Evolutionary conservation across 371 early-diverging fungal species (phyloP), one percentile per base, ranked within the genome.

Genomic region (Mucor plumbeus): DNA sequence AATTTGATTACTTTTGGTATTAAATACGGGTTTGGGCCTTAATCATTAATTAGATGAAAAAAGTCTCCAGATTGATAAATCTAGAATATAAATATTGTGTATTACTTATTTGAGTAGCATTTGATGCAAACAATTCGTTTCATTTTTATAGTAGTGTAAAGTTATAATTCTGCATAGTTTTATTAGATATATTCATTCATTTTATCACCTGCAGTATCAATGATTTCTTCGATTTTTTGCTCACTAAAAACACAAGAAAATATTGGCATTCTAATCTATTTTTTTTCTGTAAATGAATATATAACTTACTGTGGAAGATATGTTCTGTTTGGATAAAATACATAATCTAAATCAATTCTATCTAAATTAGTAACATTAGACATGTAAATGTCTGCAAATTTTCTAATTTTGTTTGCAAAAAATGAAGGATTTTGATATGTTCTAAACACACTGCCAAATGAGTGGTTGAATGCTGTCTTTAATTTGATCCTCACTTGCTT

Each of bases 361-460:
- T 81, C 80, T 62, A 90, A 70, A 62, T 89, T 88, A 0, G 83
- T 81, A 14, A 90, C 65, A 59, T 85, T 81, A 0, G 89, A 83
- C 54, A 87, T 90, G 54, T 90, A 87, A 21, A 81, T 78, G 69
- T 82, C 80, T 10, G 81, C 77, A 71, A 79, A 81, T 67, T 76
- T 80, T 50, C 79, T 65, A 57, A 90, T 84, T 67, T 89, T 90
- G 64, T 86, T 85, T 3, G 88, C 88, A 79, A 90, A 89, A 62
- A 81, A 80, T 14, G 87, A 85, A 0, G 91, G 88, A 62, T 89
- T 82, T 57, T 87, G 83, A 63, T 88, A 84, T 7, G 89, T 86
- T 48, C 89, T 64, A 54, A 90, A 90, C 10, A 89, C 86, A 35
- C 85, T 85, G n/a, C 89, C 91, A 78, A 90, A 90, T 21, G 86